Evolutionary conservation across 495 filamentous ascomycete species (phyloP), one percentile per base, ranked within the genome.

Genomic region (Sordaria brevicollis): DNA sequence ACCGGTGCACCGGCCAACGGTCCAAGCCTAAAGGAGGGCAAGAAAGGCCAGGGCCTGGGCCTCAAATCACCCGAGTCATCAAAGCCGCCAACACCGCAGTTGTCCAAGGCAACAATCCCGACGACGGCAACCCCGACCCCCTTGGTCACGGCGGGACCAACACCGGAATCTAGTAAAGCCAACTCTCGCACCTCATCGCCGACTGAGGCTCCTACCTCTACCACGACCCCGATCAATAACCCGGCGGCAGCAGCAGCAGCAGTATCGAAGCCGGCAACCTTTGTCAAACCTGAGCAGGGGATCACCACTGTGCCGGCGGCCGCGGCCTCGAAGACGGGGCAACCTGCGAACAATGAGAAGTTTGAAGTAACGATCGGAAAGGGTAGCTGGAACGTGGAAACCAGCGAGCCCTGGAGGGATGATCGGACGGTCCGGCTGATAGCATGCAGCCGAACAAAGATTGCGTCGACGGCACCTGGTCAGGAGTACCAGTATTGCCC

Each of bases 151-250:
- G 49, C 25, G 4, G 49, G 49, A 11, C 49, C 49, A 2, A 77
- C 70, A 2, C 75, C 75, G 9, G 66, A 62, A 17, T 9, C 70
- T 15, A 76, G 74, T 66, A 62, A 35, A 4, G 25, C 19, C 31
- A 69, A 70, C 70, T 67, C 70, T 11, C 67, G 70, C 2, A 57
- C 69, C 15, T 71, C 71, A 11, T 74, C 72, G 3, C 75, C 75
- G 1, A 37, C 19, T 29, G 36, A 49, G 17, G 41, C 62, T 1
- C 11, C 49, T 10, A 25, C 43, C 9, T 25, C 43, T 17, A 31
- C 1, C 25, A 29, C 49, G 29, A 62, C 25, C 25, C 2, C 49
- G 11, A 62, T 3, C 0, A 31, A 17, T 29, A 62, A 62, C 5
- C 11, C 2, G 25, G 21, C 37, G 15, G 5, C 36, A n/a, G n/a